Evolutionary conservation across 2,329 filamentous ascomycete species (phyloP).

Genomic region (Cercospora sojina): DNA sequence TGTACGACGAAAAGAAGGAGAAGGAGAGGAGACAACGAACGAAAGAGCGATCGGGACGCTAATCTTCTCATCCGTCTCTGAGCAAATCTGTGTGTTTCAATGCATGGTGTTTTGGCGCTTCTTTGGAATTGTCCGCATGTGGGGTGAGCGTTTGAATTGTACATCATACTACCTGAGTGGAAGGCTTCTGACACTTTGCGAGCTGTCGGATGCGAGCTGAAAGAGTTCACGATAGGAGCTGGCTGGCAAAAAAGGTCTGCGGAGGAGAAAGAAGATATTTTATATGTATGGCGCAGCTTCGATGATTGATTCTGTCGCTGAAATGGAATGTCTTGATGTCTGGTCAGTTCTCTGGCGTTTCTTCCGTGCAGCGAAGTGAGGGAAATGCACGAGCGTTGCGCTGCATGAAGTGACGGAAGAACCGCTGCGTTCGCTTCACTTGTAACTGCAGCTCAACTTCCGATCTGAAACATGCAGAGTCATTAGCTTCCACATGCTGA

Average conservation of each 20-base stretch:
- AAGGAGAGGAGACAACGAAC: conserved; percentile 41
- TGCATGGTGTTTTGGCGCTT: conserved; percentile 20
- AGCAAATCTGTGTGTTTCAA: conserved; percentile 6
- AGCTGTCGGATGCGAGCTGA: background rate
- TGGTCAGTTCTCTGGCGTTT: background rate
- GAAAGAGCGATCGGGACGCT: conserved; percentile 41
- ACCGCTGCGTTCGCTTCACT: background rate
- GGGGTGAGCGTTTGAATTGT: conserved; percentile 9
- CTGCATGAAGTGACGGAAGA: too few species aligned
- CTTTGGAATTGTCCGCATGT: background rate
- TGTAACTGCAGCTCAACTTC: background rate
- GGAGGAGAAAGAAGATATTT: background rate
- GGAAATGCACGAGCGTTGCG: background rate
- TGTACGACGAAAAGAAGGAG: conserved; percentile 69
- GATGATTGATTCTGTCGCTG: background rate
- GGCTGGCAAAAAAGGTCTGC: conserved; percentile 7
- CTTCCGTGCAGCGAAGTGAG: background rate
- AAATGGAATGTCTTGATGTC: conserved; percentile 7
- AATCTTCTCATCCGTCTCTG: conserved; percentile 8
- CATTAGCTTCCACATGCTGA: too few species aligned
- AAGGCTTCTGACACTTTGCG: background rate
- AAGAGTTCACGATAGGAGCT: background rate
- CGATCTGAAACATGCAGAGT: too few species aligned
- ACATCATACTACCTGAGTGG: conserved; percentile 6
- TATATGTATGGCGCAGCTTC: conserved; percentile 3